Base-by-base conservation (phyloP, 2,329 filamentous ascomycete genomes). In the Lithohypha guttulata region DNA sequence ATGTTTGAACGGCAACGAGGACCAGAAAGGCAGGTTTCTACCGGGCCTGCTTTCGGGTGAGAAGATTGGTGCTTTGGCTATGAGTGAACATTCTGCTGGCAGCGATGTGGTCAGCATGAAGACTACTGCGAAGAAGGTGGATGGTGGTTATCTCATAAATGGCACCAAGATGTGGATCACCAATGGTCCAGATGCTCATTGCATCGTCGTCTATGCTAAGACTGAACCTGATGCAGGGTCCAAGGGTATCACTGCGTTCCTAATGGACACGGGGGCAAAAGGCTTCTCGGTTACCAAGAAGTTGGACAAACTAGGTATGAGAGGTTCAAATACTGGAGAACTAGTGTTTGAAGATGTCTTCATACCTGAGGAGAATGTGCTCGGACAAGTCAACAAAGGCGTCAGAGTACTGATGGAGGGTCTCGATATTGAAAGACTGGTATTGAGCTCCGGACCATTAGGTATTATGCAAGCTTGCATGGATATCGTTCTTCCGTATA, bases 131-230 rank as follows among this genome's bases (percentile, higher is more conserved):
- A 81, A 76, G 57, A 70, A 75, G 47, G 82, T 84, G 8, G 82
- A 91, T 53, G 87, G 86, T 23, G 89, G 89, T 19, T 95, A 82
- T 59, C 46, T 87, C 14, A 67, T 98, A 40, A 85, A 87, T 55
- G 89, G 87, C 21, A 84, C 80, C 44, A 95, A 98, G 71, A 95
- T 96, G 89, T 98, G 89, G 89, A 98, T 98, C 58, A 98, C 89
- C 46, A 98, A 98, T 62, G 77, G 89, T 3, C 89, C 89, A 1
- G 87, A 96, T 57, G 91, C 91, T n/a, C 75, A 94, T 59, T 70
- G 81, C 28, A 79, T 96, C 40, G 77, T 98, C 39, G 86, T 98
- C n/a, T 98, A 98, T 60, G 89, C 89, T 39, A 96, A 96, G 69
- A 95, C 89, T 1, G 73, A 79, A 42, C 87, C 87, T 1, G 73